Percentiles rank a stretch among this genome's conserved stretches.
Conservation (phyloP, 106 monocot genomes). For the Dendrobium nobile region DNA sequence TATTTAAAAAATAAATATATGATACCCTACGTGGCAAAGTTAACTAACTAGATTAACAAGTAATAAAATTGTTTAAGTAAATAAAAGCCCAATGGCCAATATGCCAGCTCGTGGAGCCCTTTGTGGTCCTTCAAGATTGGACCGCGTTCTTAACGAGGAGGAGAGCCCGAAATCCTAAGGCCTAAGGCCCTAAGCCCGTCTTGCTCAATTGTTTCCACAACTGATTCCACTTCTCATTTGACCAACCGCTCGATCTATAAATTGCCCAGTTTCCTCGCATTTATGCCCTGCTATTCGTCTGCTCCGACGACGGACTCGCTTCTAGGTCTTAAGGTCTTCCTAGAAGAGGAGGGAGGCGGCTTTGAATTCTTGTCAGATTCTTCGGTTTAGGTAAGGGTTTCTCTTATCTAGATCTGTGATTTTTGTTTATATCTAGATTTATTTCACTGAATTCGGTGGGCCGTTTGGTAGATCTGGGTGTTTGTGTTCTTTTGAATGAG, state of each 20-base stretch:
- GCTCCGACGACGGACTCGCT: not conserved
- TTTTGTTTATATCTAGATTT: not conserved
- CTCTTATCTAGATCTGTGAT: not conserved
- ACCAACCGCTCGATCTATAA: not conserved
- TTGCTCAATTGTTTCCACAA: not conserved
- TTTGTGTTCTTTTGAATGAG: not conserved
- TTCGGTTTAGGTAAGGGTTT: not conserved
- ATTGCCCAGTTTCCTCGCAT: not conserved
- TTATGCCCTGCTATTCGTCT: no score
- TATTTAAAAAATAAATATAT: no score
- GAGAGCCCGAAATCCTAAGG: no score
- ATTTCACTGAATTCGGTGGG: not conserved
- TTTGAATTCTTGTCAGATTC: not conserved
- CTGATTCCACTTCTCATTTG: not conserved
- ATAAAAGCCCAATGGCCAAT: no score
- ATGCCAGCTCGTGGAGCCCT: no score
- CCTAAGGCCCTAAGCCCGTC: not conserved
- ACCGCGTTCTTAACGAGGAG: no score
- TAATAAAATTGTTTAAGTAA: no score
- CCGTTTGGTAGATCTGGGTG: not conserved
- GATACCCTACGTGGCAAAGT: no score
- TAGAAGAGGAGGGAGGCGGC: not conserved
- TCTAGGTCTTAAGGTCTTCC: not conserved
- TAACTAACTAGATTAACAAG: no score
- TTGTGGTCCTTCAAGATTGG: no score